Evolutionary conservation across 2,329 filamentous ascomycete genomes (phyloP).

Genomic region (Epichloe baconii): DNA sequence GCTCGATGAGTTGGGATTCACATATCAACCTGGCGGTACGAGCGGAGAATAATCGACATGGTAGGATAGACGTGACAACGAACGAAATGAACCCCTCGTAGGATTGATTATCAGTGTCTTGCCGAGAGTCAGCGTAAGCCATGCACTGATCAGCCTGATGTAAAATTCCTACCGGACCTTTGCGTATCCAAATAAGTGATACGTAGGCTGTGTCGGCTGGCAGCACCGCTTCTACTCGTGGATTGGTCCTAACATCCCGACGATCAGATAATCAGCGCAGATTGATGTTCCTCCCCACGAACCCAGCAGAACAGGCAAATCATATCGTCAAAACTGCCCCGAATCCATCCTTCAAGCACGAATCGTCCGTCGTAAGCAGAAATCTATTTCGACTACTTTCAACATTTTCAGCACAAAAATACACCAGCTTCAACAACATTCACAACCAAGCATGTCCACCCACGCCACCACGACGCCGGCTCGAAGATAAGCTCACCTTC

Average conservation of each 20-base stretch:
- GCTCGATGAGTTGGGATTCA: constrained; percentile 60
- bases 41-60: too few relatives aligned
- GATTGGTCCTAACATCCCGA: not conserved
- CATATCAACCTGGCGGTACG: constrained; percentile 26
- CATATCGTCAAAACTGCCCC: too few relatives aligned
- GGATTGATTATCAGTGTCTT: not conserved
- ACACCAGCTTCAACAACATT: too few relatives aligned
- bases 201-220: not conserved
- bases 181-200: not conserved
- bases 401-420: too few relatives aligned
- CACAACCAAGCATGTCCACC: too few relatives aligned
- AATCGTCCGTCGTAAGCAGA: too few relatives aligned
- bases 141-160: not conserved
- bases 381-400: too few relatives aligned
- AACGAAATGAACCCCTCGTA: not conserved
- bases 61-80: too few relatives aligned
- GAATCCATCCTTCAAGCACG: too few relatives aligned
- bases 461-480: not conserved
- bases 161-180: not conserved
- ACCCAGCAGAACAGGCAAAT: too few relatives aligned
- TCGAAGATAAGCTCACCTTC: not conserved
- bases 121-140: not conserved
- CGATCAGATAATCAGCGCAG: not conserved
- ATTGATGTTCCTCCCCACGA: not conserved
- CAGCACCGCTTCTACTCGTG: not conserved